These are phyloP conservation scores for Zasmidium citrigriseum DNA, from an alignment of 2,329 filamentous ascomycete species.

Conservation along the genomic window DNA sequence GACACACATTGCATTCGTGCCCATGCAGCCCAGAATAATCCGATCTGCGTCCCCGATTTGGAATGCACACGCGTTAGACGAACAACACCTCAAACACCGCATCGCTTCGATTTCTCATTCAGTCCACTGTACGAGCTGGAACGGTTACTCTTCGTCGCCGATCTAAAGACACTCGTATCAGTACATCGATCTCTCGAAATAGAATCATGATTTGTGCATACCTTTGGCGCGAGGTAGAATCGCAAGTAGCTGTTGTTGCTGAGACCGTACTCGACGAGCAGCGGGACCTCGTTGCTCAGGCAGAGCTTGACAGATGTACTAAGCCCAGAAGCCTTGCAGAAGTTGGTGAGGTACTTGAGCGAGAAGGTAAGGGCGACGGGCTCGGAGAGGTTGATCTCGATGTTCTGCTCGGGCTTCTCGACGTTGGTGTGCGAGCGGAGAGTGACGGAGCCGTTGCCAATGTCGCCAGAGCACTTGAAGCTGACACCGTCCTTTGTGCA, in stretches of 20 bases:
- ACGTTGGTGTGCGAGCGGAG: constrained; percentile 85
- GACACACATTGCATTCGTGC: constrained; percentile 6
- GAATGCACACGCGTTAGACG: neutral
- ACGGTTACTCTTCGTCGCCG: constrained; percentile 62
- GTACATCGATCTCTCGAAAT: neutral
- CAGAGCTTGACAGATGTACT: constrained; percentile 84
- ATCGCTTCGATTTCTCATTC: neutral
- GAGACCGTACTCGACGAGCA: constrained; percentile 89
- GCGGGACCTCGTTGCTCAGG: constrained; percentile 92
- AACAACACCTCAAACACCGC: neutral
- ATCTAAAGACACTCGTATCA: constrained; percentile 55
- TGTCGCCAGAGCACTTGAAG: constrained; percentile 90
- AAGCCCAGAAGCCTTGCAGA: constrained; percentile 93
- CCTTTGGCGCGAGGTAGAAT: constrained; percentile 99
- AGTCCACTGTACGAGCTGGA: neutral
- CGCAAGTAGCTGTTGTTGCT: constrained; percentile 83
- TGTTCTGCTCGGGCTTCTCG: constrained; percentile 82
- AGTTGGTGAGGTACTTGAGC: constrained; percentile 99
- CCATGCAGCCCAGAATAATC: neutral
- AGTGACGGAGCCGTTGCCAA: constrained; percentile 91
- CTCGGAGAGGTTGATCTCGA: constrained; percentile 88
- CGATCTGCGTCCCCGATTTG: neutral
- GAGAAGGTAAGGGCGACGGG: constrained; percentile 95
- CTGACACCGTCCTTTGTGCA: constrained; percentile 96
- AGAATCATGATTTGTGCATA: constrained; percentile 44